Evolutionary conservation across 495 filamentous ascomycete genomes (phyloP), one percentile per base, ranked within the genome.

Genomic region (Penicillium odoratum): DNA sequence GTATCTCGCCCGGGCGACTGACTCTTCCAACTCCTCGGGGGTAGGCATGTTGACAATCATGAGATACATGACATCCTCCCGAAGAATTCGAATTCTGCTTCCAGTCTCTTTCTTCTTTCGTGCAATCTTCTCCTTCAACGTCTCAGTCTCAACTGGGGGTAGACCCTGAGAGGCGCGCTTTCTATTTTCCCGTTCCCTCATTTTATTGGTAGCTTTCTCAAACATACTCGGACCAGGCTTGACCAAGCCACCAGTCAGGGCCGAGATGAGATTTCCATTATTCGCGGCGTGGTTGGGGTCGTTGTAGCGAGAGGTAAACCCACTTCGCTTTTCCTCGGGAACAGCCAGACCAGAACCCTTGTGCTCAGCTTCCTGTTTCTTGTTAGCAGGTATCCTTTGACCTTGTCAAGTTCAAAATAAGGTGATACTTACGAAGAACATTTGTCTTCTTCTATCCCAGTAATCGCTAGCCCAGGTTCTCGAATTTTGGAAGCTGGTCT

Each of bases 211-310:
- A 10, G 15, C 34, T 11, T 15, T 13, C 13, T 40, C 38, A 16
- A 26, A 11, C 30, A 55, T 2, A 29, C 21, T 21, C 21, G 21
- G 21, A 21, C 33, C 29, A 36, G 36, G 28, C 10, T 38, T n/a
- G 11, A 64, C 36, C 6, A 33, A 40, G 13, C 61, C 61, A 15
- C 61, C 61, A 18, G 53, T 60, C 6, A 64, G 6, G 3, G 60
- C 51, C 1, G 61, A 56, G 15, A 60, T 55, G 10, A 64, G 30
- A 9, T 51, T 55, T 16, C 61, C 61, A 42, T 42, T 64, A 26
- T 55, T 64, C n/a, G 55, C 54, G 0, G 61, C 54, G 18, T 64
- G 61, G n/a, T 55, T 55, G 8, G 61, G 57, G n/a, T 64, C 61
- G 31, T 55, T 64, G 28, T 52, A 64, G 9, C 61, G 57, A 0